Evolutionary conservation across 257 asterid species (phyloP).

Genomic region (Solanum lycopersicoides): DNA sequence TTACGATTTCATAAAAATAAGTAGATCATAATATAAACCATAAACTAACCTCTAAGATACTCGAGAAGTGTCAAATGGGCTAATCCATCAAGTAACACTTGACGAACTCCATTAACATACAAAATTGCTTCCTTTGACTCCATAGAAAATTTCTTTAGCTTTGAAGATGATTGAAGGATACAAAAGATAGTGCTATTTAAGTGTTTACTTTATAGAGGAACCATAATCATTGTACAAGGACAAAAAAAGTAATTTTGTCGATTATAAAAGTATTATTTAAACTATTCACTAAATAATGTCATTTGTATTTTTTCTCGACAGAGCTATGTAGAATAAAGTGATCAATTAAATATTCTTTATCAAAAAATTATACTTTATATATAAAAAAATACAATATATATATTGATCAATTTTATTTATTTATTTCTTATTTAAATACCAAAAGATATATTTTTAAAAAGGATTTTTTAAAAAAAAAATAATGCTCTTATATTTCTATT

Average conservation of each 20-base stretch:
- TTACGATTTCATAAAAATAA: background rate
- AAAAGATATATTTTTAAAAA: too few relatives aligned
- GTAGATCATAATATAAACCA: background rate
- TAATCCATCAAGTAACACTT: conserved; percentile 76
- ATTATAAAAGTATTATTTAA: background rate
- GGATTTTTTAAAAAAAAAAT: too few relatives aligned
- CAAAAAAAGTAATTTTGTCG: background rate
- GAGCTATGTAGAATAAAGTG: background rate
- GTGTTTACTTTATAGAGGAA: background rate
- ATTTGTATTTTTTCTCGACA: accelerated
- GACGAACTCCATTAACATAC: conserved; percentile 81
- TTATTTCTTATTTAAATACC: too few relatives aligned
- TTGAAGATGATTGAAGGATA: background rate
- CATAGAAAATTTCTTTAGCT: background rate
- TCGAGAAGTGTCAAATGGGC: conserved; percentile 87
- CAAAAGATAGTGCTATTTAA: background rate
- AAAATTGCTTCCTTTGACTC: conserved; percentile 52
- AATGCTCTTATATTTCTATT: too few relatives aligned
- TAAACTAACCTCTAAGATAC: conserved; percentile 67
- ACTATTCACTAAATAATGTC: background rate
- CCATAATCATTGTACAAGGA: background rate
- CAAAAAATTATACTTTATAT: accelerated
- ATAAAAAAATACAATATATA: too few relatives aligned
- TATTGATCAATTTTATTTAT: too few relatives aligned
- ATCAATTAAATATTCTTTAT: too few relatives aligned